Evolutionary conservation across 768 basidiomycete species (phyloP).

Genomic region (Phlegmacium glaucopus): DNA sequence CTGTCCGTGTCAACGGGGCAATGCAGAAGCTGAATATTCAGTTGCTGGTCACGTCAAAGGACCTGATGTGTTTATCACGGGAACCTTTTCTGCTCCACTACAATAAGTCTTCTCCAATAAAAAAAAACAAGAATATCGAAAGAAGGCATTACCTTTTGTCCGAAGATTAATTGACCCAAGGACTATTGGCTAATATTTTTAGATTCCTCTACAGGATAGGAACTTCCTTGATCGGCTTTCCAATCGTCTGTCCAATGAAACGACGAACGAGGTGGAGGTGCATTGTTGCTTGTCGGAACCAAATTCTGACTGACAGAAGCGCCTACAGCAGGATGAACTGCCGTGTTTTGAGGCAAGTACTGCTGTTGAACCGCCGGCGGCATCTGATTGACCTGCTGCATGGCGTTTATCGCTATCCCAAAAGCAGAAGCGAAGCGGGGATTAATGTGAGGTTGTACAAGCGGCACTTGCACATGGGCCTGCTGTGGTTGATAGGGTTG

Average conservation of each 20-base stretch:
- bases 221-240: conserved; percentile 27
- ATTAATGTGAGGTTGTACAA: conserved; percentile 81
- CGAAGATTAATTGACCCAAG: no score
- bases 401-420: conserved; percentile 22
- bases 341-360: background rate
- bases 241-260: conserved; percentile 35
- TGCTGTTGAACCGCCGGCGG: background rate
- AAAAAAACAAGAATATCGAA: no score
- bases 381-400: background rate
- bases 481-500: conserved; percentile 2
- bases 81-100: no score
- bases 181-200: conserved; percentile 6
- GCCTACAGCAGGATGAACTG: no score
- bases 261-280: no score
- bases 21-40: no score
- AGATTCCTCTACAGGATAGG: conserved; percentile 14
- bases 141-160: background rate
- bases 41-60: no score
- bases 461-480: conserved; percentile 13
- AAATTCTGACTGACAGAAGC: no score
- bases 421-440: conserved; percentile 72
- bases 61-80: no score
- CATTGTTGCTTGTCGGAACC: no score
- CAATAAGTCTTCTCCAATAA: no score
- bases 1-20: no score